Percentiles rank a stretch among this genome's conserved stretches.
Conservation (phyloP, 257 asterid genomes). For the Solanum pennellii region DNA sequence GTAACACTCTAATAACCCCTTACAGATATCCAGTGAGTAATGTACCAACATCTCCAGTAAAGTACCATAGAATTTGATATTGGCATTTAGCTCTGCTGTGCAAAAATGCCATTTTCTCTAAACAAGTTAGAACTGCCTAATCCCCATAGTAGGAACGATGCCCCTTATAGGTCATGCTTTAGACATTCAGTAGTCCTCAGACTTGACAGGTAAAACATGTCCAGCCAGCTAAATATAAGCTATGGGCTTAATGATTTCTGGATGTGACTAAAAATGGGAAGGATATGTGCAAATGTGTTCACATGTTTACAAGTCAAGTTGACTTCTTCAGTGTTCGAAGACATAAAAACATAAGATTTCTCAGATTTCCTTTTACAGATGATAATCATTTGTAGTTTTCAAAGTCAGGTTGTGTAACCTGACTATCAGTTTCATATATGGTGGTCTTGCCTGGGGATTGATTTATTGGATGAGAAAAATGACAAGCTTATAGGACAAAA, state of each 20-base stretch:
- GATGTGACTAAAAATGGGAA: neutral
- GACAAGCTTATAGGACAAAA: neutral
- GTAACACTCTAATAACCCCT: neutral
- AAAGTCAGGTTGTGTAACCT: neutral
- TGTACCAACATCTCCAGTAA: neutral
- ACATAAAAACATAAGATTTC: neutral
- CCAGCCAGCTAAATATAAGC: neutral
- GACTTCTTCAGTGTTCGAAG: neutral
- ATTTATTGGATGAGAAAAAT: neutral
- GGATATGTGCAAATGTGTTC: neutral
- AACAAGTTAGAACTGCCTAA: neutral
- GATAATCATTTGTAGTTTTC: neutral
- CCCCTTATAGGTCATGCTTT: neutral
- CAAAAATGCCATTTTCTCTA: neutral
- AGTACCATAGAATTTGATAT: neutral
- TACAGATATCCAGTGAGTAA: neutral
- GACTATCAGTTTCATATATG: neutral
- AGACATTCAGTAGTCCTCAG: neutral
- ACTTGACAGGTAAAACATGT: neutral
- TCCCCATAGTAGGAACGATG: neutral
- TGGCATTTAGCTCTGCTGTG: neutral
- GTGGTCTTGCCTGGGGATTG: neutral
- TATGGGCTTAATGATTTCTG: neutral
- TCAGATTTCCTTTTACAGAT: neutral
- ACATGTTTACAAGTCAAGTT: neutral